Percentiles rank a stretch among this genome's conserved stretches.
phyloP scores from a whole-genome alignment of 768 basidiomycete species.

The Melanogaster broomeanus region DNA sequence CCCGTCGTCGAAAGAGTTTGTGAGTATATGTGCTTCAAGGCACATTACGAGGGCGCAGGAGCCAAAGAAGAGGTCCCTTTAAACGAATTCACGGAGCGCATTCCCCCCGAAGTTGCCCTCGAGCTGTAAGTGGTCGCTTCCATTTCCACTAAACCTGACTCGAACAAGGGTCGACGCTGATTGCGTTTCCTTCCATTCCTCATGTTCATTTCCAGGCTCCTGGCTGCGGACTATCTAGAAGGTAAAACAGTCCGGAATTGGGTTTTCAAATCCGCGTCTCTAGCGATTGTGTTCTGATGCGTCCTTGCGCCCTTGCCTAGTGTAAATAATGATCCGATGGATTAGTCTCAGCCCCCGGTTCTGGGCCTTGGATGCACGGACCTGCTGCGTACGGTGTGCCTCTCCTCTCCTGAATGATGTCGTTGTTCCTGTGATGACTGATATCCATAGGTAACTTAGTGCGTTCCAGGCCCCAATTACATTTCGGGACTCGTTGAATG shows the following conservation, averaged over 20 bases:
- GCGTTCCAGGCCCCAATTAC: too few species aligned
- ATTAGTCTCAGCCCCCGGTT: not conserved
- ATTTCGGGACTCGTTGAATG: too few species aligned
- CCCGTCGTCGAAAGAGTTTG: slow-evolving; percentile 85
- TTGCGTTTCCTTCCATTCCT: slow-evolving; percentile 3
- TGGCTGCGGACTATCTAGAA: slow-evolving; percentile 70
- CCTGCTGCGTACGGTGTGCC: not conserved
- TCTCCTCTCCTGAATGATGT: not conserved
- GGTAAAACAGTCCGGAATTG: slow-evolving; percentile 35
- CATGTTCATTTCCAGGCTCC: slow-evolving; percentile 42
- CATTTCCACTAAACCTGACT: not conserved
- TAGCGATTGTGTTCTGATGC: slow-evolving; percentile 9
- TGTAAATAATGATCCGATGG: not conserved
- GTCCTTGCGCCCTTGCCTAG: not conserved
- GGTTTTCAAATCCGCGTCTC: not conserved
- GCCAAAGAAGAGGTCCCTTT: slow-evolving; percentile 78
- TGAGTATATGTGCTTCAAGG: slow-evolving; percentile 88
- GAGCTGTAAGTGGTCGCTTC: slow-evolving; percentile 67
- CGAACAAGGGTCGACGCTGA: slow-evolving; percentile 10
- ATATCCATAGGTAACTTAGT: too few species aligned
- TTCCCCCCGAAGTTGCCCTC: slow-evolving; percentile 84
- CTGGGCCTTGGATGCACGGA: not conserved
- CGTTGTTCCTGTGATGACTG: slow-evolving; percentile 16
- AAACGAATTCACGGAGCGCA: slow-evolving; percentile 76
- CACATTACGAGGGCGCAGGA: slow-evolving; percentile 68